Percentiles rank a stretch among this genome's conserved stretches.
Evolutionary conservation across 1,284 basidiomycete species (phyloP).

Genomic region (Tetrapyrgos nigripes): DNA sequence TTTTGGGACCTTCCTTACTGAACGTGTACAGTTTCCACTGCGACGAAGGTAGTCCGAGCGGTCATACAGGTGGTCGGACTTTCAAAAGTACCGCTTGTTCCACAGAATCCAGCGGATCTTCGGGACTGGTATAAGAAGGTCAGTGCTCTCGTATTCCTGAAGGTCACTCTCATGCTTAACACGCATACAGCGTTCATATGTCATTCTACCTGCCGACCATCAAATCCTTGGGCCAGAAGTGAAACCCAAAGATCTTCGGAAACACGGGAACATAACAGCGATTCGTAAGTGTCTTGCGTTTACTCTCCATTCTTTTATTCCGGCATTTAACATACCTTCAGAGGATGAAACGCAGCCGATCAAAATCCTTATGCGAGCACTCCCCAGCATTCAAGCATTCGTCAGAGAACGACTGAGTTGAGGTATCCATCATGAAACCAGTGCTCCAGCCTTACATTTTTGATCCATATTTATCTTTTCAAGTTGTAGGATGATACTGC

Average conservation of each 20-base stretch:
- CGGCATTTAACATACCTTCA: constrained; percentile 10
- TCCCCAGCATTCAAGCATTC: constrained; percentile 65
- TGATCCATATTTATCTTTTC: too few relatives aligned
- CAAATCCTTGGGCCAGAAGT: constrained; percentile 52
- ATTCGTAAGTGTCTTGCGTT: constrained; percentile 50
- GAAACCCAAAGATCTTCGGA: constrained; percentile 56
- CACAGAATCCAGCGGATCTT: constrained; percentile 57
- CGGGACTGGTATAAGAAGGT: constrained; percentile 73
- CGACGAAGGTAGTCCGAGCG: constrained; percentile 68
- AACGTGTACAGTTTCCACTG: constrained; percentile 46
- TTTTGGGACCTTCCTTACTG: constrained; percentile 1
- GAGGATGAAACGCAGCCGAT: constrained; percentile 67
- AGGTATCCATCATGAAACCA: too few relatives aligned
- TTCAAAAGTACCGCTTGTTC: constrained; percentile 59
- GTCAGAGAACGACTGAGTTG: too few relatives aligned
- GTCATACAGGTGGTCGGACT: constrained; percentile 82
- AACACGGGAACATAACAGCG: constrained; percentile 64
- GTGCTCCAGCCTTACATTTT: too few relatives aligned
- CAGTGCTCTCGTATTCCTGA: constrained; percentile 8
- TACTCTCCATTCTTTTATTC: background rate
- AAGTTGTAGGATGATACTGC: too few relatives aligned
- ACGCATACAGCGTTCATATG: constrained; percentile 63
- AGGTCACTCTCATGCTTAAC: constrained; percentile 10
- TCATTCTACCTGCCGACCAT: constrained; percentile 67
- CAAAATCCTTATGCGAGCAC: constrained; percentile 62